Evolutionary conservation across 805 yeast species (phyloP).

Genomic region (Zygotorulaspora danielsina): DNA sequence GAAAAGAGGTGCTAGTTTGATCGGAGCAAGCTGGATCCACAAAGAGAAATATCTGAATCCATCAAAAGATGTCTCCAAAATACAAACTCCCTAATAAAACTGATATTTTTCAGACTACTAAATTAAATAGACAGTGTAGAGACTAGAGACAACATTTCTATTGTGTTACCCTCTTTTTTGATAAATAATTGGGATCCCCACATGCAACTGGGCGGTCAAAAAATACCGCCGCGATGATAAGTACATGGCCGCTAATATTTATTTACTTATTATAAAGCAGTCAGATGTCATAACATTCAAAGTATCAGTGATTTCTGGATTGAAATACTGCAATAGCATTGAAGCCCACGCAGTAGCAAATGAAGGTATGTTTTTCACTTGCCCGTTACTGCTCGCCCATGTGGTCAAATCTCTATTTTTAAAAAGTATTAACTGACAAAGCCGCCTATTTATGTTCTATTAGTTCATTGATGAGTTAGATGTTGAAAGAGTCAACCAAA

Average conservation of each 20-base stretch:
- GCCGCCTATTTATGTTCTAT: not conserved
- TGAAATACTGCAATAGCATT: not conserved
- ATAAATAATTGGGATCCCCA: not conserved
- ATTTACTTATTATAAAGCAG: no score
- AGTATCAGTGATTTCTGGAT: not conserved
- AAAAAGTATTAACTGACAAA: constrained; percentile 4
- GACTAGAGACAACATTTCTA: not conserved
- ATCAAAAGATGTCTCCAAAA: not conserved
- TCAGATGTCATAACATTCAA: not conserved
- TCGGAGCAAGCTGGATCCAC: constrained; percentile 73
- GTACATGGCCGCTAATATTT: no score
- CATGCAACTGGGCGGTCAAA: constrained; percentile 2
- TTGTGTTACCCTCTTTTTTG: not conserved
- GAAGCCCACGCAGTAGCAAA: not conserved
- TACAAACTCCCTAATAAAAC: not conserved
- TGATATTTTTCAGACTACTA: not conserved
- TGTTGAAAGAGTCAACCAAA: constrained; percentile 85
- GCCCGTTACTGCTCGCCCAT: not conserved
- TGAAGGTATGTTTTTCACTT: not conserved
- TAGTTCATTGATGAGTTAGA: constrained; percentile 91
- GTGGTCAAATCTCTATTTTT: not conserved
- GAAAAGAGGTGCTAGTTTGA: constrained; percentile 51
- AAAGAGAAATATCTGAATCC: constrained; percentile 55
- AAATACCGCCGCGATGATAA: constrained; percentile 3
- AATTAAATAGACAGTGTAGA: not conserved